phyloP scores from a whole-genome alignment of 805 yeast genomes.

The Suhomyces vadensis region DNA sequence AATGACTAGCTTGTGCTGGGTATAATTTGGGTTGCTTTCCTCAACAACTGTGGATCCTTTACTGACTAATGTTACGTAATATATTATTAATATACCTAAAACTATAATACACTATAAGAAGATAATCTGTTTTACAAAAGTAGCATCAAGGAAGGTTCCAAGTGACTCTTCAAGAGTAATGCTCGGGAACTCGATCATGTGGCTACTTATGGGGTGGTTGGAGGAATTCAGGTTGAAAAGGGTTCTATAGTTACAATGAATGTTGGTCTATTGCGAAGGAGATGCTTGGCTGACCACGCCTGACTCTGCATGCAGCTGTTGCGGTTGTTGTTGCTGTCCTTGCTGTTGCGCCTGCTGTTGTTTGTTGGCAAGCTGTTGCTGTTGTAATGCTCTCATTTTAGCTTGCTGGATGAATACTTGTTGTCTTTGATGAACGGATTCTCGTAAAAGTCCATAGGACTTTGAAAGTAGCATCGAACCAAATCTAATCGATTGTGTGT shows the following conservation, averaged over 20 bases:
- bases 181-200: no score
- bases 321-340: conserved; percentile 6
- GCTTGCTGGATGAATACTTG: conserved; percentile 51
- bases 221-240: not conserved
- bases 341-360: conserved; percentile 11
- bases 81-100: conserved; percentile 3
- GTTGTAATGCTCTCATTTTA: conserved; percentile 43
- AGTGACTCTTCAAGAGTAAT: conserved; percentile 3
- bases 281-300: not conserved
- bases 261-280: not conserved
- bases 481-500: conserved; percentile 86
- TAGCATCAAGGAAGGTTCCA: no score
- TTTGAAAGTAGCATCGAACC: conserved; percentile 89
- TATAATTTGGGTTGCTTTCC: not conserved
- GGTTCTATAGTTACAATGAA: not conserved
- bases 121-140: conserved; percentile 5
- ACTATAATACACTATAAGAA: conserved; percentile 10
- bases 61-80: conserved; percentile 3
- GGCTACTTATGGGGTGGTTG: not conserved
- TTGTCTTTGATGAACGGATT: conserved; percentile 72
- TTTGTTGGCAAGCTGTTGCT: conserved; percentile 31
- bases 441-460: conserved; percentile 76
- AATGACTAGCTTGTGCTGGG: not conserved
- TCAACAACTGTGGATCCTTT: no score
- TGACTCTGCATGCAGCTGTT: not conserved